Conservation (phyloP, 2,329 filamentous ascomycete species). For the Fusarium setosum region DNA sequence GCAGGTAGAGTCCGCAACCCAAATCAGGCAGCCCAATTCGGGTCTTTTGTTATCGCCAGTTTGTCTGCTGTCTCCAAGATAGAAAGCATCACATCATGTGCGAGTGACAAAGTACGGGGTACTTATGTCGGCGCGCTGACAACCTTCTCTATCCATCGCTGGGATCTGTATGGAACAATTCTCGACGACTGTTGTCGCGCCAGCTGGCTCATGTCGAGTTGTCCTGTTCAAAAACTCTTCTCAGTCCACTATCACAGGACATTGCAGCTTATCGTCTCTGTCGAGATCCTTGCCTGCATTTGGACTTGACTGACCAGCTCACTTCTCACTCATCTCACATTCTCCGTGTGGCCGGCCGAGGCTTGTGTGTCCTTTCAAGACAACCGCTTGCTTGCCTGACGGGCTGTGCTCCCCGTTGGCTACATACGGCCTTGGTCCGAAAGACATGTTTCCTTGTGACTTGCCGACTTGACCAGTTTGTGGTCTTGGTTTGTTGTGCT, state of each 20-base stretch:
- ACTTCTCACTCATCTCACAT: conserved; percentile 7
- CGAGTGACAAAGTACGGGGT: neutral
- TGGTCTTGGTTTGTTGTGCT: conserved; percentile 26
- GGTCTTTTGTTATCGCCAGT: neutral
- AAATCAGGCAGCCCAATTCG: conserved; percentile 3
- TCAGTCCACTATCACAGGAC: conserved; percentile 22
- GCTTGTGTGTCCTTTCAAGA: conserved; percentile 19
- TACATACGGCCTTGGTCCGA: conserved; percentile 23
- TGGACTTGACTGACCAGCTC: conserved; percentile 30
- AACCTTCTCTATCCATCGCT: conserved; percentile 6
- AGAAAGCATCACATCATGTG: conserved; percentile 29
- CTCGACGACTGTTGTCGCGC: conserved; percentile 27
- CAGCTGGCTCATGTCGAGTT: conserved; percentile 40
- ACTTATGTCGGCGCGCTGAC: no score
- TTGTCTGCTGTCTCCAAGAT: neutral
- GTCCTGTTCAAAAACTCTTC: conserved; percentile 18
- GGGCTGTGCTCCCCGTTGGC: conserved; percentile 28
- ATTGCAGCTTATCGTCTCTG: conserved; percentile 3
- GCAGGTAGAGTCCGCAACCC: neutral
- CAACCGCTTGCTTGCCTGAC: conserved; percentile 11
- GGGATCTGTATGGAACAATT: conserved; percentile 35
- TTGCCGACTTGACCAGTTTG: conserved; percentile 25
- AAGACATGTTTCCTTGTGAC: conserved; percentile 33
- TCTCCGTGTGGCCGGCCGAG: conserved; percentile 23
- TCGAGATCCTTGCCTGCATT: conserved; percentile 31